A percentile compares a stretch with the other conserved stretches of the same genome.
These are phyloP conservation scores for Aspergillus bridgeri DNA, from an alignment of 495 filamentous ascomycete species.

Conservation along the genomic window DNA sequence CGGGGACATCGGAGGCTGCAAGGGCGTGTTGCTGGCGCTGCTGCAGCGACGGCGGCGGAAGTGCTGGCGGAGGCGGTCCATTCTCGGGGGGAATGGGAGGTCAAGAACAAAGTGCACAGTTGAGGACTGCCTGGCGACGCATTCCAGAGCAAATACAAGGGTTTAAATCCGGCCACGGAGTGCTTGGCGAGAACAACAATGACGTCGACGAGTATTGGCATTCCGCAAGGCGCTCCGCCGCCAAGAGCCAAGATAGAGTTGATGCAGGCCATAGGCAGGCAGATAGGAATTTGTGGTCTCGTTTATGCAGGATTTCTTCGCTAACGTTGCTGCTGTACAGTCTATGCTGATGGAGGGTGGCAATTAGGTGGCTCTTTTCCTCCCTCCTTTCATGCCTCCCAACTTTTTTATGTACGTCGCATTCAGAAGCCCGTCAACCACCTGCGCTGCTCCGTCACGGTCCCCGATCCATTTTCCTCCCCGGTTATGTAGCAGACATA, in stretches of 20 bases:
- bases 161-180: background rate
- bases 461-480: constrained; percentile 16
- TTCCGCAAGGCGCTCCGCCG: background rate
- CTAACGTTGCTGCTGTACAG: background rate
- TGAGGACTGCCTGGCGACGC: background rate
- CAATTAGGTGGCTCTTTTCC: background rate
- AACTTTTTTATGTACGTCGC: background rate
- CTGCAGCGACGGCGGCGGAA: constrained; percentile 18
- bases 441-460: constrained; percentile 26
- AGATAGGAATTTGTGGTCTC: background rate
- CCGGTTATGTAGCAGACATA: constrained; percentile 55
- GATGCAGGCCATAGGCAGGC: background rate
- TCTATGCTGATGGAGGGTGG: background rate
- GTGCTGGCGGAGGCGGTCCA: constrained; percentile 18
- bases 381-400: background rate
- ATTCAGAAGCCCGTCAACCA: constrained; percentile 39
- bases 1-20: constrained; percentile 16
- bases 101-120: too few relatives aligned
- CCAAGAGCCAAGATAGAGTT: constrained; percentile 8
- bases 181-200: constrained; percentile 7
- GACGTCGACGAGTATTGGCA: constrained; percentile 21
- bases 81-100: background rate
- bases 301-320: background rate
- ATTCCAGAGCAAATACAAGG: background rate
- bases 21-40: constrained; percentile 5